Conservation (phyloP, 352 stramenopile species). For the Phytophthora pinifolia region DNA sequence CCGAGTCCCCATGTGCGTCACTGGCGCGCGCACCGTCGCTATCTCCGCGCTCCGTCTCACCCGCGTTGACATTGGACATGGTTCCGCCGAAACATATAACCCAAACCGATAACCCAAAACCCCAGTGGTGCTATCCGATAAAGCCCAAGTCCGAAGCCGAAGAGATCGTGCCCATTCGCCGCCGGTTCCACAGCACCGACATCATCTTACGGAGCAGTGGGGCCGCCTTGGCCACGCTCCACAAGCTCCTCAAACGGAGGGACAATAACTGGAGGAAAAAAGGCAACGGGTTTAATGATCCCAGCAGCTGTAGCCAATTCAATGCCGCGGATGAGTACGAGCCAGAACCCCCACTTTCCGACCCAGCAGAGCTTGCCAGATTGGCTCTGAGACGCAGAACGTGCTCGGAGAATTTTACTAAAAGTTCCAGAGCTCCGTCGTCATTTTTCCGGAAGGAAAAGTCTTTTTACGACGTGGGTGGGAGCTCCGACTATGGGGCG, state of each 20-base stretch:
- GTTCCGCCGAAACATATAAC: not conserved
- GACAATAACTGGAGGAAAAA: conserved; percentile 20
- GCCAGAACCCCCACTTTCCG: conserved; percentile 25
- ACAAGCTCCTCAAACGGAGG: conserved; percentile 8
- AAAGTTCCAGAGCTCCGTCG: conserved; percentile 23
- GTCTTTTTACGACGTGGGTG: conserved; percentile 6
- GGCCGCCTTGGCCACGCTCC: conserved; percentile 11
- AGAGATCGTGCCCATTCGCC: conserved; percentile 29
- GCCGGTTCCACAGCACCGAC: conserved; percentile 66
- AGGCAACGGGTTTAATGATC: conserved; percentile 17
- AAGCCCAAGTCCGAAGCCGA: conserved; percentile 7
- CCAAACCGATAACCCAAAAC: conserved; percentile 12
- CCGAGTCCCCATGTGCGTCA: conserved; percentile 17
- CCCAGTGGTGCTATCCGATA: conserved; percentile 12
- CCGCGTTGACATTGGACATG: conserved; percentile 7
- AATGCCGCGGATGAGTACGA: conserved; percentile 19
- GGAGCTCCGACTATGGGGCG: conserved; percentile 11
- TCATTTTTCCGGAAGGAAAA: conserved; percentile 27
- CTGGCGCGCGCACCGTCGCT: conserved; percentile 19
- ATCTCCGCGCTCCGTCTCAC: conserved; percentile 26
- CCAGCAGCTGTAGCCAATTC: conserved; percentile 18
- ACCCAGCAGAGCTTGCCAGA: conserved; percentile 19
- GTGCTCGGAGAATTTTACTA: conserved; percentile 43
- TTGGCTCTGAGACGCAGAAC: conserved; percentile 27
- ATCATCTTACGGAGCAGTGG: conserved; percentile 35